Base-by-base conservation (phyloP, 1,284 basidiomycete species). In the Fomitopsis palustris region DNA sequence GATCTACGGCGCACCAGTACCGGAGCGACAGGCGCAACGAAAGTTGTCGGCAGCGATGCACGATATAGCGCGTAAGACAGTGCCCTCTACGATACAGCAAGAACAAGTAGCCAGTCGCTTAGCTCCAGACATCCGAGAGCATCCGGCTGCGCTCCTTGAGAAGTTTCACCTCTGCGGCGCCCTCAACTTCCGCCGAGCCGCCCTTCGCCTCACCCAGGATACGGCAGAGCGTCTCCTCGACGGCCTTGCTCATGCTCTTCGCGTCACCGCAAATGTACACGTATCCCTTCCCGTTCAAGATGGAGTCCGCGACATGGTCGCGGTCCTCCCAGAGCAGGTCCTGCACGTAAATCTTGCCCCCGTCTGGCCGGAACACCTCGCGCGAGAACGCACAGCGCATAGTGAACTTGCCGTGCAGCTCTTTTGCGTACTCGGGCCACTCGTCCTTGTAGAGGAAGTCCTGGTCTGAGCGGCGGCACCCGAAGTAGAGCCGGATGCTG, bases 201-300 rank as follows among this genome's bases (percentile, higher is more conserved):
- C 93, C 93, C 80, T 95, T 96, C 17, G 93, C 95, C 75, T 96
- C 92, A 23, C 90, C 95, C n/a, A 99, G 81, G 68, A 98, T 93
- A 69, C 81, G 82, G 60, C 86, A 86, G 49, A 99, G 79, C 35
- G 86, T 82, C 67, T 93, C 92, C 77, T 99, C 97, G 33, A 99
- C 96, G 53, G 90, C 85, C 74, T 95, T 95, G 70, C 88, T 88
- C 96, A 99, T 99, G 73, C 84, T 87, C 82, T 95, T 96, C 55
- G 95, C 96, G 71, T 99, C 96, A 72, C 97, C 96, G 69, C 96
- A 98, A 65, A 96, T 90, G 75, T 95, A 96, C 12, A 96, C 83
- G 74, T 96, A 96, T 21, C 93, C 96, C 77, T 97, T 94, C 74
- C 93, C 91, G 65, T 94, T 92, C 62, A 97, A 79, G 66, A 99